Evolutionary conservation across 129 eudicot species (phyloP).

Genomic region (Daucus carota): DH1_v3.0 NC_030383.2:6467501-6468000

Average conservation of each 20-base stretch:
- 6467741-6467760: background rate
- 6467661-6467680: background rate
- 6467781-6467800: slow-evolving; percentile 37
- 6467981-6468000: background rate
- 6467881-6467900: slow-evolving; percentile 82
- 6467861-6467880: slow-evolving; percentile 74
- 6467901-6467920: slow-evolving; percentile 82
- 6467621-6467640: background rate
- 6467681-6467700: background rate
- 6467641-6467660: background rate
- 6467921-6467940: slow-evolving; percentile 84
- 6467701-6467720: background rate
- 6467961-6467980: slow-evolving; percentile 57
- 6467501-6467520: background rate
- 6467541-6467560: background rate
- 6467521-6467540: background rate
- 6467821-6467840: slow-evolving; percentile 80
- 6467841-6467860: slow-evolving; percentile 89
- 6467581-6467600: background rate
- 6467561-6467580: background rate
- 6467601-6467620: background rate
- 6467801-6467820: slow-evolving; percentile 47
- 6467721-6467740: background rate
- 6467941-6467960: slow-evolving; percentile 90
- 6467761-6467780: background rate